Percentiles rank a stretch among this genome's conserved stretches.
These are phyloP conservation scores for Huntiella omanensis DNA, from an alignment of 2,329 filamentous ascomycete genomes.

Conservation along the genomic window DNA sequence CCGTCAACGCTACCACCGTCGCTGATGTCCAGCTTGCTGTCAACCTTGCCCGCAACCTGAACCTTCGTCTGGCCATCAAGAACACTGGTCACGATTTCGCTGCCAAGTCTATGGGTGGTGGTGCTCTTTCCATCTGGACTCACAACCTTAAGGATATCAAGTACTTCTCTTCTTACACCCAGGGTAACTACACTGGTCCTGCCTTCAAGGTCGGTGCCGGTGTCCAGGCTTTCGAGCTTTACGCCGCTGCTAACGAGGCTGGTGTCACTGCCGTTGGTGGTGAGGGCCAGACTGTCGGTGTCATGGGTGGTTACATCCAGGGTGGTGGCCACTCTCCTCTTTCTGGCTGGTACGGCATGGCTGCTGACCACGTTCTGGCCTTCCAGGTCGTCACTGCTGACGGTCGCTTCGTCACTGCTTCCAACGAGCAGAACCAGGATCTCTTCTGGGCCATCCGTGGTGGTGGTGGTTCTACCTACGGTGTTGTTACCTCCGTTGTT, in stretches of 20 bases:
- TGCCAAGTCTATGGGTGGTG: slow-evolving; percentile 22
- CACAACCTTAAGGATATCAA: slow-evolving; percentile 23
- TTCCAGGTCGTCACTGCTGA: slow-evolving; percentile 29
- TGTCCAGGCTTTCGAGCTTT: slow-evolving; percentile 28
- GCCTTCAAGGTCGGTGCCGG: slow-evolving; percentile 37
- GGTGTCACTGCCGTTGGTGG: slow-evolving; percentile 12
- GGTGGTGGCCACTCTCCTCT: slow-evolving; percentile 35
- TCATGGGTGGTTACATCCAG: slow-evolving; percentile 36
- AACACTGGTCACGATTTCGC: slow-evolving; percentile 35
- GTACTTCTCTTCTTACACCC: slow-evolving; percentile 23
- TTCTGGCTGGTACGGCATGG: slow-evolving; percentile 22
- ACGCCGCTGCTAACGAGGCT: slow-evolving; percentile 19
- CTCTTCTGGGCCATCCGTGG: slow-evolving; percentile 32
- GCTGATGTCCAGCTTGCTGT: slow-evolving; percentile 27
- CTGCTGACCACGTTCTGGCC: slow-evolving; percentile 28
- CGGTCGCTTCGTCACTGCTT: slow-evolving; percentile 25
- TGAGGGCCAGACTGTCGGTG: slow-evolving; percentile 28
- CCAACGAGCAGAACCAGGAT: slow-evolving; percentile 23
- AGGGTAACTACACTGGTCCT: slow-evolving; percentile 26
- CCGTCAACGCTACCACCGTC: slow-evolving; percentile 23
- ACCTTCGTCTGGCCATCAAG: slow-evolving; percentile 31
- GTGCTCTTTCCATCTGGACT: slow-evolving; percentile 22
- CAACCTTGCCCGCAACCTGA: slow-evolving; percentile 26
- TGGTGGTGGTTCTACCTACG: slow-evolving; percentile 25
- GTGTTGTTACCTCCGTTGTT: slow-evolving; percentile 23